Conservation (phyloP, 169 alveolate genomes). For the Eimeria brunetti region DNA sequence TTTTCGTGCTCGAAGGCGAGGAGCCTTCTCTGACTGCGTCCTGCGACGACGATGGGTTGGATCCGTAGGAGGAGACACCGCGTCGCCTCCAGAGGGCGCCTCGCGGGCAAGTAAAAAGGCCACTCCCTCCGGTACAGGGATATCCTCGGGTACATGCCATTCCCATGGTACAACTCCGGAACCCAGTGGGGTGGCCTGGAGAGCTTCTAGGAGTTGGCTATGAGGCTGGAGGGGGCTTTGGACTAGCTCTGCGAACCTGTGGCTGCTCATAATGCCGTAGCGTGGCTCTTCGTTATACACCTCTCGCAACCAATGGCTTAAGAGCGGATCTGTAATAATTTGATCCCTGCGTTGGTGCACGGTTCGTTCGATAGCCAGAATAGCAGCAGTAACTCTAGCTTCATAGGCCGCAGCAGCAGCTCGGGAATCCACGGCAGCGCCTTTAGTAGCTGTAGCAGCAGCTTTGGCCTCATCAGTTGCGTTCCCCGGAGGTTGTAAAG, state of each 20-base stretch:
- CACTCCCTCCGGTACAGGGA: background rate
- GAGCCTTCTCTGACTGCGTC: background rate
- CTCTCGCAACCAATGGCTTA: background rate
- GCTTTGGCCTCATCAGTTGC: background rate
- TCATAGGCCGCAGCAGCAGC: background rate
- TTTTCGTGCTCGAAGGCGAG: background rate
- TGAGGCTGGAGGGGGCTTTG: background rate
- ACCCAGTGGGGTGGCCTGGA: background rate
- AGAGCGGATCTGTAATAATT: background rate
- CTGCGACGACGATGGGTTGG: background rate
- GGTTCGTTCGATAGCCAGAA: background rate
- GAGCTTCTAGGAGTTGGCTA: background rate
- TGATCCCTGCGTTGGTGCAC: background rate
- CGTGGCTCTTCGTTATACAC: background rate
- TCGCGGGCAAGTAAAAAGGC: background rate
- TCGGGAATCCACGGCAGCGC: background rate
- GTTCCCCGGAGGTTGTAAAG: background rate
- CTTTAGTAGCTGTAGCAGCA: background rate
- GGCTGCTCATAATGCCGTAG: background rate
- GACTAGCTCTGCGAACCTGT: background rate
- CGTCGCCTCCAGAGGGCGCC: background rate
- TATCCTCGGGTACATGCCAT: too few relatives aligned
- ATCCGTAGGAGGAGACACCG: background rate
- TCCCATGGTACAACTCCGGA: background rate
- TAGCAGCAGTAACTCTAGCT: background rate